Evolutionary conservation across 176 grass and related monocot genomes (phyloP).

Genomic region (Lolium multiflorum): DNA sequence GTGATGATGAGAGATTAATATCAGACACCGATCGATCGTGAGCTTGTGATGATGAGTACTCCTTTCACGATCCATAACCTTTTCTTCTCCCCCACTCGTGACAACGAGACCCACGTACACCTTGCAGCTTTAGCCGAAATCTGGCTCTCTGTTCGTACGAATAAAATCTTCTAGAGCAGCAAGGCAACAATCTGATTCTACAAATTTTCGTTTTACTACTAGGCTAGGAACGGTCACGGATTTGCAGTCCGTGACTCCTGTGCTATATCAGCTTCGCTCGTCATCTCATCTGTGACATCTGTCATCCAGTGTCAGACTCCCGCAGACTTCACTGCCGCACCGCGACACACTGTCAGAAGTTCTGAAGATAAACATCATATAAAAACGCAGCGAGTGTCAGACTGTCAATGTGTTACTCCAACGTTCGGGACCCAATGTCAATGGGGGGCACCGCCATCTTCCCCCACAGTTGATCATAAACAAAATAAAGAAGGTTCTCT

Average conservation of each 20-base stretch:
- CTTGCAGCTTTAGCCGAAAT: not conserved
- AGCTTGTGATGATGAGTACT: not conserved
- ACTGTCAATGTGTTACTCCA: too few relatives aligned
- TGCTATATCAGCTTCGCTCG: not conserved
- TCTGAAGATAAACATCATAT: too few relatives aligned
- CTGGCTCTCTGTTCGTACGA: not conserved
- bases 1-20: not conserved
- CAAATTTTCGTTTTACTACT: too few relatives aligned
- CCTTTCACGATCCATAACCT: not conserved
- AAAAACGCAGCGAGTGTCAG: too few relatives aligned
- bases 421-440: constrained; percentile 36
- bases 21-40: not conserved
- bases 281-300: not conserved
- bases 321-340: not conserved
- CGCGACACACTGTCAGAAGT: not conserved
- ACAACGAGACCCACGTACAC: not conserved
- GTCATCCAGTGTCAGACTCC: not conserved
- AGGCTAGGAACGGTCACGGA: not conserved
- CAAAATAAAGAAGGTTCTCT: constrained; percentile 49
- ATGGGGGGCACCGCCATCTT: not conserved
- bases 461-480: not conserved
- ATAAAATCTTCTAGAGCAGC: not conserved
- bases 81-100: not conserved
- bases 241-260: not conserved
- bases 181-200: too few relatives aligned